These are phyloP conservation scores for Neurospora terricola DNA, from an alignment of 495 filamentous ascomycete genomes.

Conservation along the genomic window DNA sequence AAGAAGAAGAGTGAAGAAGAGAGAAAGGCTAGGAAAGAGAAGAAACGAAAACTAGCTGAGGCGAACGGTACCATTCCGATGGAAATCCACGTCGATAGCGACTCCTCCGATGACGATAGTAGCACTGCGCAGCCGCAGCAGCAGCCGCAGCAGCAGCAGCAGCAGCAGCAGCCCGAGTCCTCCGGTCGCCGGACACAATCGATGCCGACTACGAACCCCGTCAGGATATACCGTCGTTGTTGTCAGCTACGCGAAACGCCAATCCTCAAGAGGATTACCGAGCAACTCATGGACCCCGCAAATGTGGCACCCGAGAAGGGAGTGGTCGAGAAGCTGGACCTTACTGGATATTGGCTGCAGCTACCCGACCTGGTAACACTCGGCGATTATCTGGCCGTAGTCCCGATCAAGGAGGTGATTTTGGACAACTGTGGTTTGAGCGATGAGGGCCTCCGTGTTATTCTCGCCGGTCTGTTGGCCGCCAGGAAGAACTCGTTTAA, in stretches of 20 bases:
- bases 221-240: constrained; percentile 87
- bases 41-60: constrained; percentile 65
- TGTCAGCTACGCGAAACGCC: constrained; percentile 89
- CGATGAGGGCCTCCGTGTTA: constrained; percentile 74
- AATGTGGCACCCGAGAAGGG: constrained; percentile 52
- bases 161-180: constrained; percentile 3
- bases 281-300: constrained; percentile 65
- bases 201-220: constrained; percentile 74
- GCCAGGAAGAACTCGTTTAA: constrained; percentile 52
- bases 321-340: constrained; percentile 68
- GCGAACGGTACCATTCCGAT: constrained; percentile 74
- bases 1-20: constrained; percentile 87
- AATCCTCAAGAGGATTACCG: constrained; percentile 76
- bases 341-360: constrained; percentile 75
- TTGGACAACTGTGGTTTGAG: constrained; percentile 79
- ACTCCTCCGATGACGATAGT: constrained; percentile 28
- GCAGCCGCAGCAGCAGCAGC: neutral
- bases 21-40: constrained; percentile 75
- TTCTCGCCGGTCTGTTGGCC: constrained; percentile 78
- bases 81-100: constrained; percentile 57
- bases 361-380: constrained; percentile 75
- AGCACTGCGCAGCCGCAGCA: constrained; percentile 5
- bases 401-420: constrained; percentile 75
- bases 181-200: constrained; percentile 46
- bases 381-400: constrained; percentile 87